phyloP scores from a whole-genome alignment of 2,329 filamentous ascomycete genomes.

The Exophiala sideris region DNA sequence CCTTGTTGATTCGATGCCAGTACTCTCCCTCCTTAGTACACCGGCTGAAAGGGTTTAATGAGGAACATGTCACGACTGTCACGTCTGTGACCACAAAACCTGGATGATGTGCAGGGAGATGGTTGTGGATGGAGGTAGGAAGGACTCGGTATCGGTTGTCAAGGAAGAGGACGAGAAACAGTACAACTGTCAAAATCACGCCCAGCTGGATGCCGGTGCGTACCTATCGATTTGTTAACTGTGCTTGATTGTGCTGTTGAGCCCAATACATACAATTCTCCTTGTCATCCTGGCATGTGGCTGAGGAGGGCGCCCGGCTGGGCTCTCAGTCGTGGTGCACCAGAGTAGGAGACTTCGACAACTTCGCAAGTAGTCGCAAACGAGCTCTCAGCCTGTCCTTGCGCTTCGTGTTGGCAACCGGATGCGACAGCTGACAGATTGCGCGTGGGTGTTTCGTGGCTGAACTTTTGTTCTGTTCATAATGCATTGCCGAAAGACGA shows the following conservation, averaged over 20 bases:
- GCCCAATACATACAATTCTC: conserved; percentile 20
- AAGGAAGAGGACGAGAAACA: conserved; percentile 74
- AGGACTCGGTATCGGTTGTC: conserved; percentile 86
- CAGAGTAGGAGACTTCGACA: background rate
- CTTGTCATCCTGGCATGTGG: conserved; percentile 26
- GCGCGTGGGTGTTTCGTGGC: too few relatives aligned
- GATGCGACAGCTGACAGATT: too few relatives aligned
- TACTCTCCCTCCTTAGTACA: conserved; percentile 69
- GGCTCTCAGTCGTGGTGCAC: background rate
- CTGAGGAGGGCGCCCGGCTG: conserved; percentile 5
- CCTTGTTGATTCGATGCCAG: conserved; percentile 87
- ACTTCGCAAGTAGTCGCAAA: background rate
- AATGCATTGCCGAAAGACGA: background rate
- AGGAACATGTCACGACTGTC: conserved; percentile 71
- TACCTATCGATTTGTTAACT: conserved; percentile 37
- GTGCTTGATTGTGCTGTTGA: background rate
- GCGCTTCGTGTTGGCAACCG: too few relatives aligned
- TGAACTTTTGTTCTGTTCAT: background rate
- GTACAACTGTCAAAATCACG: conserved; percentile 61
- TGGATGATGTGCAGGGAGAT: conserved; percentile 79
- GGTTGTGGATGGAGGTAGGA: conserved; percentile 78
- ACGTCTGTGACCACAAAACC: conserved; percentile 84
- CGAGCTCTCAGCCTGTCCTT: too few relatives aligned
- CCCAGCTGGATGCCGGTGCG: conserved; percentile 72
- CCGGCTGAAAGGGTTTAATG: conserved; percentile 68